phyloP scores from a whole-genome alignment of 2,329 filamentous ascomycete species.

The Corynespora cassiicola region DNA sequence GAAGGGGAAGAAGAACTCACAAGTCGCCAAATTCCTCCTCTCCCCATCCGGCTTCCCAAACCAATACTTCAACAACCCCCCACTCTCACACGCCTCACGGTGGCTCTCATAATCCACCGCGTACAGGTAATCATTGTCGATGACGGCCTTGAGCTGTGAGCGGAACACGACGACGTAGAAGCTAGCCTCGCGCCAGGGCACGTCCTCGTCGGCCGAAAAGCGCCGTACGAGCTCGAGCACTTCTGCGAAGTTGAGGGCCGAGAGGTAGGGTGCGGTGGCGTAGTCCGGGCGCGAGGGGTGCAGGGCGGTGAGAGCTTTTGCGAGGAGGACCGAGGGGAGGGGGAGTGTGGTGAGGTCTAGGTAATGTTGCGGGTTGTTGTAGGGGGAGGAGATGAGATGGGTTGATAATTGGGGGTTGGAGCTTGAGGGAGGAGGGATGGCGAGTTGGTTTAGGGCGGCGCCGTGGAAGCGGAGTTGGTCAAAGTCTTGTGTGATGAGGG shows the following conservation, averaged over 20 bases:
- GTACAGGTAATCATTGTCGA: slow-evolving; percentile 72
- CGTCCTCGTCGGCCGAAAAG: slow-evolving; percentile 56
- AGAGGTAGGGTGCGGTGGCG: slow-evolving; percentile 74
- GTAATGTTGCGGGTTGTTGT: slow-evolving; percentile 72
- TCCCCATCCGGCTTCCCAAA: slow-evolving; percentile 76
- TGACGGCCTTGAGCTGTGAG: slow-evolving; percentile 71
- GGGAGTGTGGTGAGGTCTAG: slow-evolving; percentile 74
- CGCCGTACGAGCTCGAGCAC: slow-evolving; percentile 65
- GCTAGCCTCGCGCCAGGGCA: slow-evolving; percentile 63
- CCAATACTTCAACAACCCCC: slow-evolving; percentile 92
- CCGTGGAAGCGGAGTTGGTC: slow-evolving; percentile 41
- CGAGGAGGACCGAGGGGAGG: slow-evolving; percentile 70
- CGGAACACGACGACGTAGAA: slow-evolving; percentile 90
- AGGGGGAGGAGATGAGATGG: slow-evolving; percentile 75
- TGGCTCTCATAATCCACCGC: slow-evolving; percentile 80
- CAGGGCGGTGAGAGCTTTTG: slow-evolving; percentile 72
- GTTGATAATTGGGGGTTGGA: slow-evolving; percentile 23
- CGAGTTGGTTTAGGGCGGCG: slow-evolving; percentile 36
- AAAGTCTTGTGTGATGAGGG: slow-evolving; percentile 35
- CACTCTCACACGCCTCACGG: slow-evolving; percentile 77
- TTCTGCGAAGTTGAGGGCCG: slow-evolving; percentile 78
- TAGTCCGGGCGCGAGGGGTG: slow-evolving; percentile 71
- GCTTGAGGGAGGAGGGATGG: not conserved
- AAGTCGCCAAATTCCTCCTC: slow-evolving; percentile 80
- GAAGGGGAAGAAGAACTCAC: slow-evolving; percentile 42